A percentile compares a stretch with the other conserved stretches of the same genome.
phyloP scores from a whole-genome alignment of 495 filamentous ascomycete genomes.

The Hypomontagnella monticulosa region DNA sequence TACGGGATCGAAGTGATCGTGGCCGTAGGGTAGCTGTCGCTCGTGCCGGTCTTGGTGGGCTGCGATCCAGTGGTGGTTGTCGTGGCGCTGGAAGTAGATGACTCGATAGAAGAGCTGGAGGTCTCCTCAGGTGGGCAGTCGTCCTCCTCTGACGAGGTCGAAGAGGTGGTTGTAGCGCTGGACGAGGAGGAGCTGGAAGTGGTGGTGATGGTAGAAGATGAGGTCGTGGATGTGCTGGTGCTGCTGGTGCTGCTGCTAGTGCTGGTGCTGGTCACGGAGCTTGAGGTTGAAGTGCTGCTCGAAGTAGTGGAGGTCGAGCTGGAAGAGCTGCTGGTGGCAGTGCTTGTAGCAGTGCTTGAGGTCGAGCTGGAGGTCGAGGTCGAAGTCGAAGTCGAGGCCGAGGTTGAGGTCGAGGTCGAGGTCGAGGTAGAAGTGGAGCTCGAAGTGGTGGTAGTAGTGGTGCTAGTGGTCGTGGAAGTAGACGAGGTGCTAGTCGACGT shows the following conservation, averaged over 20 bases:
- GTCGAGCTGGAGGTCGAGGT: slow-evolving; percentile 23
- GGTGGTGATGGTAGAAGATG: slow-evolving; percentile 20
- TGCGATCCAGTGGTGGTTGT: slow-evolving; percentile 29
- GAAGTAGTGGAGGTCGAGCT: background rate
- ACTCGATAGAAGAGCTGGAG: slow-evolving; percentile 26
- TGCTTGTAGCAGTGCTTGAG: background rate
- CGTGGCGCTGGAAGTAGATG: slow-evolving; percentile 26
- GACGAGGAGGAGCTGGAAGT: slow-evolving; percentile 28
- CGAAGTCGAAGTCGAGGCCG: slow-evolving; percentile 6
- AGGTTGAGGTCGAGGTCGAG: background rate
- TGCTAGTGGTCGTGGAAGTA: slow-evolving; percentile 5
- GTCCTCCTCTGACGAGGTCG: slow-evolving; percentile 28
- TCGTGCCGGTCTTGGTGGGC: slow-evolving; percentile 11
- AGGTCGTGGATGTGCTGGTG: too few species aligned
- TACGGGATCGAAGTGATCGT: slow-evolving; percentile 35
- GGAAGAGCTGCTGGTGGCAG: slow-evolving; percentile 9
- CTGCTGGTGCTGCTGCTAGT: slow-evolving; percentile 11
- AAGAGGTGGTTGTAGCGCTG: slow-evolving; percentile 27
- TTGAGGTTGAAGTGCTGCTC: slow-evolving; percentile 2
- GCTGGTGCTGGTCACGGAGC: background rate
- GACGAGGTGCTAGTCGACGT: slow-evolving; percentile 14
- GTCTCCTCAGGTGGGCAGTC: slow-evolving; percentile 26
- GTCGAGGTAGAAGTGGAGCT: background rate
- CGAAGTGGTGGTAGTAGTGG: slow-evolving; percentile 8
- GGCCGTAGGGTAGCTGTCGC: slow-evolving; percentile 17